Percentiles rank a stretch among this genome's conserved stretches.
Evolutionary conservation across 139 green algal species (phyloP).

Genomic region (Coccomyxa sp.): DNA sequence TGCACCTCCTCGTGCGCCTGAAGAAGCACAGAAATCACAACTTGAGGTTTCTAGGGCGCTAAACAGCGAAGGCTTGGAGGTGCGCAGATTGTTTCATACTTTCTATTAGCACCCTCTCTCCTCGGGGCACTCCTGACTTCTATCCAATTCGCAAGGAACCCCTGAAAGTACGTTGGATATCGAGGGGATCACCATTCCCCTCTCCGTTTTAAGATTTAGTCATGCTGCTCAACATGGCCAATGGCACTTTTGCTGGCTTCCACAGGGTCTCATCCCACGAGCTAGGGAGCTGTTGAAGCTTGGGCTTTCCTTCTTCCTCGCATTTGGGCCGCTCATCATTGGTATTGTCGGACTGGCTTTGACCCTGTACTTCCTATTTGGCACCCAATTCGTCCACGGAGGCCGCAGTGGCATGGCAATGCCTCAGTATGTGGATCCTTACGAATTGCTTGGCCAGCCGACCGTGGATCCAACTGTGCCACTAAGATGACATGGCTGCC

Average conservation of each 20-base stretch:
- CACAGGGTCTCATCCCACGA: constrained; percentile 60
- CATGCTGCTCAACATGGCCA: neutral
- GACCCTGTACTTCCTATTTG: constrained; percentile 57
- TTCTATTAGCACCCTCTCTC: neutral
- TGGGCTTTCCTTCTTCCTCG: constrained; percentile 64
- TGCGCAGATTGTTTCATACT: constrained; percentile 5
- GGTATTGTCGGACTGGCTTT: constrained; percentile 34
- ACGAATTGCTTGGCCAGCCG: constrained; percentile 56
- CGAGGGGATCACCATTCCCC: too few species aligned
- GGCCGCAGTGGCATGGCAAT: constrained; percentile 19
- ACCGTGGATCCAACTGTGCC: constrained; percentile 69
- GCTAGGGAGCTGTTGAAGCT: constrained; percentile 60
- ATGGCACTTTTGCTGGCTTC: neutral
- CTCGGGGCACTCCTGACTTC: neutral
- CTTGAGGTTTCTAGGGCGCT: constrained; percentile 37
- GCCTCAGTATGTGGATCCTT: constrained; percentile 54
- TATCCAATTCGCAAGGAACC: too few species aligned
- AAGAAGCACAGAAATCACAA: constrained; percentile 14
- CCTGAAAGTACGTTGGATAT: too few species aligned
- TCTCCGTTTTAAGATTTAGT: too few species aligned
- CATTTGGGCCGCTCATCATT: constrained; percentile 71
- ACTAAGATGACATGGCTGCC: neutral
- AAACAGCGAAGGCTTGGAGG: constrained; percentile 67
- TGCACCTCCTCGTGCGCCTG: neutral
- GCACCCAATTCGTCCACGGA: constrained; percentile 56